phyloP scores from a whole-genome alignment of 2,329 filamentous ascomycete genomes.

The Aspergillus brunneoviolaceus region DNA sequence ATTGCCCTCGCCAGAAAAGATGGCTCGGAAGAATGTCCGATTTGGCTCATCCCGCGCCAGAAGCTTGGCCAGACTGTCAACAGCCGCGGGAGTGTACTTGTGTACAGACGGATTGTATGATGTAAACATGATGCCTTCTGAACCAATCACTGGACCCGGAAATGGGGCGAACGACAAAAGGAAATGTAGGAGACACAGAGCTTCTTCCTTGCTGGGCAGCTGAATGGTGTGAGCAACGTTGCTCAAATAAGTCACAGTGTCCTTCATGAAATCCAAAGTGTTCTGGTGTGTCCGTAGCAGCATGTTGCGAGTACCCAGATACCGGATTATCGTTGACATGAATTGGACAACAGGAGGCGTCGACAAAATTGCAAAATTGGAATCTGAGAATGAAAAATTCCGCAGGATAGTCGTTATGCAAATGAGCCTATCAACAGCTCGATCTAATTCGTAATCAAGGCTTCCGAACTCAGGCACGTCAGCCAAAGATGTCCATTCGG shows the following conservation, averaged over 20 bases:
- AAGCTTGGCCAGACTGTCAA: slow-evolving; percentile 88
- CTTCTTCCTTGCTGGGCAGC: slow-evolving; percentile 82
- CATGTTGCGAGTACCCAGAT: slow-evolving; percentile 85
- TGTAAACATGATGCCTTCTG: slow-evolving; percentile 69
- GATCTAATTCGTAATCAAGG: slow-evolving; percentile 75
- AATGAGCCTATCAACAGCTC: slow-evolving; percentile 80
- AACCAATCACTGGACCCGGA: slow-evolving; percentile 62
- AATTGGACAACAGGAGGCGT: slow-evolving; percentile 79
- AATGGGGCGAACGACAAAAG: slow-evolving; percentile 84
- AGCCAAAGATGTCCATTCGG: slow-evolving; percentile 70
- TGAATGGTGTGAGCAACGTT: slow-evolving; percentile 81
- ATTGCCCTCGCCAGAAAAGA: slow-evolving; percentile 72
- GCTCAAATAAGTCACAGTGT: slow-evolving; percentile 82
- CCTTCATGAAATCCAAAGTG: slow-evolving; percentile 96
- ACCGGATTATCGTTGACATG: slow-evolving; percentile 76
- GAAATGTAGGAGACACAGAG: slow-evolving; percentile 81
- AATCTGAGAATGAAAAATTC: slow-evolving; percentile 83
- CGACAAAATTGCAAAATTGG: slow-evolving; percentile 73
- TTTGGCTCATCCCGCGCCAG: slow-evolving; percentile 93
- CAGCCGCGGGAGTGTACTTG: slow-evolving; percentile 82
- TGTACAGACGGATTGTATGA: slow-evolving; percentile 78
- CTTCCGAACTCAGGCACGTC: slow-evolving; percentile 74
- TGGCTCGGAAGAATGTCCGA: slow-evolving; percentile 74
- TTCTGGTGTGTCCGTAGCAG: slow-evolving; percentile 79
- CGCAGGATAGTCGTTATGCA: slow-evolving; percentile 90